Conservation (phyloP, 2,329 filamentous ascomycete species). For the Aspergillus sp. region DNA sequence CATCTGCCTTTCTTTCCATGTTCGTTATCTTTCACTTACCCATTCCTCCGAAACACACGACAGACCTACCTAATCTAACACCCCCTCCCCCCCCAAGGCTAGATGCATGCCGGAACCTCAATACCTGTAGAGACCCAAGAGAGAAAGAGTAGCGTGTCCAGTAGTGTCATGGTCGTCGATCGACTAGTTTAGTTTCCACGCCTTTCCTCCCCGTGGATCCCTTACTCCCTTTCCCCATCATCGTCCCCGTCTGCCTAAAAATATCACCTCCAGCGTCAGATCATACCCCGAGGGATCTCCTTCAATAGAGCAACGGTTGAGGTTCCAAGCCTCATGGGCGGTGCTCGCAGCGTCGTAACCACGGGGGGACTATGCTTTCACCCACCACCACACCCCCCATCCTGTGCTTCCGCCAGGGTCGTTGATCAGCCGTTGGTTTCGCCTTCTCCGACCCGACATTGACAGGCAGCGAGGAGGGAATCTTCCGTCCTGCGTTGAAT, state of each 20-base stretch:
- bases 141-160: background rate
- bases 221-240: background rate
- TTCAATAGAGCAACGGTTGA: background rate
- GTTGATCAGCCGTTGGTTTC: background rate
- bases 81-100: too few species aligned
- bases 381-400: background rate
- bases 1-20: background rate
- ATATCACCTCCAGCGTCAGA: background rate
- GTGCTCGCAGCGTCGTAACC: background rate
- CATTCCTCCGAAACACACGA: too few species aligned
- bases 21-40: too few species aligned
- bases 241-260: background rate
- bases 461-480: conserved; percentile 3
- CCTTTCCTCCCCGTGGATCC: background rate
- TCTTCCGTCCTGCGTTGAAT: background rate
- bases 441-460: background rate
- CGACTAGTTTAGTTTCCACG: background rate
- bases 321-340: background rate
- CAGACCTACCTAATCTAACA: too few species aligned
- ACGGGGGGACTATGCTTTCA: background rate
- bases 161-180: background rate
- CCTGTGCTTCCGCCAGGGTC: background rate
- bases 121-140: too few species aligned
- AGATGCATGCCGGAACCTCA: too few species aligned
- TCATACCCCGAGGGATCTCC: background rate